These are phyloP conservation scores for Multifurca ochricompacta DNA, from an alignment of 768 basidiomycete species.

Conservation along the genomic window DNA sequence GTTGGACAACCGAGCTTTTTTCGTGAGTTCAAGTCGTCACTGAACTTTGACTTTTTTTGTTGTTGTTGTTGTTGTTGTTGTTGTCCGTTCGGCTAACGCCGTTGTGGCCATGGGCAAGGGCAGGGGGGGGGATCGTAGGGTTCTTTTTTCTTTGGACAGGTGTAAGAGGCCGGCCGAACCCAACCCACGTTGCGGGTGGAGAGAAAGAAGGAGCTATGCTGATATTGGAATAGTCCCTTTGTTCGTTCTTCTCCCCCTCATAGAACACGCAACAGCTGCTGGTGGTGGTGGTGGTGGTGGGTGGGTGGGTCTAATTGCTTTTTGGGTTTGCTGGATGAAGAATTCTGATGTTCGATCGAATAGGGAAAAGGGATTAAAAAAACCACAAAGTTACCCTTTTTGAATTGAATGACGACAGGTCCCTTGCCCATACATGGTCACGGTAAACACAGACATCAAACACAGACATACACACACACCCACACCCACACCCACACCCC, in stretches of 20 bases:
- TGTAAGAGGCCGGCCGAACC: neutral
- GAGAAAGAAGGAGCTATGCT: conserved; percentile 11
- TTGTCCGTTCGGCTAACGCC: neutral
- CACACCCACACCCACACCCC: conserved; percentile 7
- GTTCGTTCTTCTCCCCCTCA: too few relatives aligned
- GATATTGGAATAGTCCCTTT: conserved; percentile 8
- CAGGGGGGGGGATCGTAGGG: neutral
- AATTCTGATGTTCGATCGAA: conserved; percentile 6
- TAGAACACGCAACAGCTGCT: too few relatives aligned
- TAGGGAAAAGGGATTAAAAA: neutral
- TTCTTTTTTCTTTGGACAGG: too few relatives aligned
- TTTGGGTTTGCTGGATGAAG: neutral
- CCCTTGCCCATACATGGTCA: conserved; percentile 16
- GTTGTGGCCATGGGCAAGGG: too few relatives aligned
- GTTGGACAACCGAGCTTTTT: too few relatives aligned
- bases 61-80: too few relatives aligned
- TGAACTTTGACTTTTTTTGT: too few relatives aligned
- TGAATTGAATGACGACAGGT: conserved; percentile 1
- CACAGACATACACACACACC: too few relatives aligned
- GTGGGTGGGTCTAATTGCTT: neutral
- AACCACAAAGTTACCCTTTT: too few relatives aligned
- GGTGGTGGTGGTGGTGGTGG: too few relatives aligned
- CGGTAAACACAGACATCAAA: conserved; percentile 10
- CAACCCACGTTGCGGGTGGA: conserved; percentile 4
- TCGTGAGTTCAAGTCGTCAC: neutral